Evolutionary conservation across 352 stramenopile genomes (phyloP).

Genomic region (Phytopythium boreale): DNA sequence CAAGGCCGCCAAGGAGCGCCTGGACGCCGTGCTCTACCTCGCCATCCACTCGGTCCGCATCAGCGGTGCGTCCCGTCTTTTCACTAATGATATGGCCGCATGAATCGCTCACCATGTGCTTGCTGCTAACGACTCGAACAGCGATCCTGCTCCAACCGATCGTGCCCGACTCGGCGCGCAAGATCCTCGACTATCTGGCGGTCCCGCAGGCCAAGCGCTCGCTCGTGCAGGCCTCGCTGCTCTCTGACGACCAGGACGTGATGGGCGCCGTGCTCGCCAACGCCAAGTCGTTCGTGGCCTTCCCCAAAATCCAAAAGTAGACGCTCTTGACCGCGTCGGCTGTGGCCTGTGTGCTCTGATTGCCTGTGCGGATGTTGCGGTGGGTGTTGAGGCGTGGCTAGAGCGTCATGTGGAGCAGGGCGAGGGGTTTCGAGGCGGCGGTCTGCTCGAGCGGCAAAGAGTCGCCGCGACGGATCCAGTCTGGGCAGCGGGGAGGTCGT

Average conservation of each 20-base stretch:
- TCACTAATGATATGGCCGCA: no score
- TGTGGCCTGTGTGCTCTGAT: no score
- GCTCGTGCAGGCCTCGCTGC: conserved; percentile 49
- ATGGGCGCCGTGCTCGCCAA: conserved; percentile 44
- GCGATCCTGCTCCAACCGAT: conserved; percentile 73
- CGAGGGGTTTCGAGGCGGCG: conserved; percentile 4
- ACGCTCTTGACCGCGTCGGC: no score
- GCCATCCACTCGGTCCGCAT: conserved; percentile 72
- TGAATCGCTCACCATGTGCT: no score
- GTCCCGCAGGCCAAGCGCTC: conserved; percentile 48
- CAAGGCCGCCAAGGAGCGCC: conserved; percentile 29
- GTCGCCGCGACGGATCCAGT: neutral
- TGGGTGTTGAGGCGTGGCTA: no score
- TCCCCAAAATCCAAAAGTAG: conserved; percentile 54
- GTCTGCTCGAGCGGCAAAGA: no score
- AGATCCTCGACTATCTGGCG: conserved; percentile 70
- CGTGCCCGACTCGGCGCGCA: conserved; percentile 47
- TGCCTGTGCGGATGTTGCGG: no score
- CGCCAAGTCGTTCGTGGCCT: conserved; percentile 65
- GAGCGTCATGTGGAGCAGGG: no score
- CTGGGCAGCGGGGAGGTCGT: no score
- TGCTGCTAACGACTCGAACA: conserved; percentile 16
- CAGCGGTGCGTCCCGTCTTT: conserved; percentile 33
- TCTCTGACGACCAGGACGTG: conserved; percentile 24
- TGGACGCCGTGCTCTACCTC: conserved; percentile 69